Base-by-base conservation (phyloP, 495 filamentous ascomycete genomes). In the Xylaria scruposa region DNA sequence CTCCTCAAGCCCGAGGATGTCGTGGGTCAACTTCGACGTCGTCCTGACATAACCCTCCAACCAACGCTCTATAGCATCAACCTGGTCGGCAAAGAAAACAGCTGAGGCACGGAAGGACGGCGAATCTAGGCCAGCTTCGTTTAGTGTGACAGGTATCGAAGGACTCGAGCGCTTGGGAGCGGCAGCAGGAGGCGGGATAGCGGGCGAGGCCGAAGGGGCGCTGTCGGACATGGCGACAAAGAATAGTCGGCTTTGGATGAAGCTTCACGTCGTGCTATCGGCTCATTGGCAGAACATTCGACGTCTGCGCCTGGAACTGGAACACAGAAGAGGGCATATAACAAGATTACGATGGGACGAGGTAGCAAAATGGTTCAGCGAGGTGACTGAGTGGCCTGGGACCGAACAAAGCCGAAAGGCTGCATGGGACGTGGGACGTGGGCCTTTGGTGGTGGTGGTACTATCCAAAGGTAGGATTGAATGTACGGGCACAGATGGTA, bases 121-220 rank as follows among this genome's bases (percentile, higher is more conserved):
- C 3, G 93, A 96, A 82, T 99, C 96, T 82, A 98, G 91, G 38
- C 94, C 92, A 60, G 96, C 96, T 88, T 99, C 96, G 85, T 93
- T 94, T 69, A 97, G 87, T 59, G 89, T 88, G 38, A 98, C 97
- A n/a, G 96, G 95, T 47, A 88, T 84, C 46, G 83, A 79, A 54
- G 81, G 82, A 71, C 81, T 75, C 54, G 83, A 67, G 58, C 73
- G 73, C 58, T 78, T 81, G 53, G 73, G 61, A 26, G 62, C 56
- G 61, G 73, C 33, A 26, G 74, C 66, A 24, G 71, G 51, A 15
- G 74, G 36, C 8, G 75, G 58, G 17, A 63, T 38, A 54, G 72
- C 56, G 13, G 73, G 72, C 60, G 72, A 33, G n/a, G 68, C 33
- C 31, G 73, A 24, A 58, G 72, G 53, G 33, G 74, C 77, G 58